These are phyloP conservation scores for Oryza australiensis DNA, from an alignment of 176 grass and related monocot genomes.

Conservation along the genomic window DNA sequence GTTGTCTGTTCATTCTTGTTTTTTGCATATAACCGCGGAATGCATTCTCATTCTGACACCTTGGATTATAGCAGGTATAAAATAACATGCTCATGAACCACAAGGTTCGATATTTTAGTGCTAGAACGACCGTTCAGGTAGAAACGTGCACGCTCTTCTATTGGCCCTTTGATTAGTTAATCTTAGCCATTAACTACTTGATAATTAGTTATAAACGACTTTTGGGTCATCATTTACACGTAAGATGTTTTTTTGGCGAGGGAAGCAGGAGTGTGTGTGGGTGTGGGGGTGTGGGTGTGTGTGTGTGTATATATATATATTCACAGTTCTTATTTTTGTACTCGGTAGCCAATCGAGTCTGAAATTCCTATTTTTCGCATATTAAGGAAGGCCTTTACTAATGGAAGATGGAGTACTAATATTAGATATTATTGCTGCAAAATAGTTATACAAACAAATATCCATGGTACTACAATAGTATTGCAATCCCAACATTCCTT, in stretches of 20 bases:
- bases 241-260: background rate
- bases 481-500: no score
- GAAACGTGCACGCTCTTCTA: constrained; percentile 30
- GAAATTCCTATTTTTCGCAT: no score
- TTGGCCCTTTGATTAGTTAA: constrained; percentile 13
- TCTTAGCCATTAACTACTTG: background rate
- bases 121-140: constrained; percentile 20
- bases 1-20: constrained; percentile 5
- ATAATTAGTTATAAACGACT: background rate
- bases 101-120: constrained; percentile 11
- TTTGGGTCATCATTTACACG: background rate
- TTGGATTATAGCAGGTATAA: constrained; percentile 16
- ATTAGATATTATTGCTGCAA: no score
- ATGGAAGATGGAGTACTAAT: no score
- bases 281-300: no score
- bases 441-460: no score
- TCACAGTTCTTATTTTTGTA: no score
- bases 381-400: no score
- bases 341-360: no score
- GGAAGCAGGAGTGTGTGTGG: background rate
- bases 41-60: constrained; percentile 31
- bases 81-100: constrained; percentile 25
- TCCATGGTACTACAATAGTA: no score
- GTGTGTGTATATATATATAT: no score
- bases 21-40: background rate